Base-by-base conservation (phyloP, 768 basidiomycete species). In the Suillus lakei region DNA sequence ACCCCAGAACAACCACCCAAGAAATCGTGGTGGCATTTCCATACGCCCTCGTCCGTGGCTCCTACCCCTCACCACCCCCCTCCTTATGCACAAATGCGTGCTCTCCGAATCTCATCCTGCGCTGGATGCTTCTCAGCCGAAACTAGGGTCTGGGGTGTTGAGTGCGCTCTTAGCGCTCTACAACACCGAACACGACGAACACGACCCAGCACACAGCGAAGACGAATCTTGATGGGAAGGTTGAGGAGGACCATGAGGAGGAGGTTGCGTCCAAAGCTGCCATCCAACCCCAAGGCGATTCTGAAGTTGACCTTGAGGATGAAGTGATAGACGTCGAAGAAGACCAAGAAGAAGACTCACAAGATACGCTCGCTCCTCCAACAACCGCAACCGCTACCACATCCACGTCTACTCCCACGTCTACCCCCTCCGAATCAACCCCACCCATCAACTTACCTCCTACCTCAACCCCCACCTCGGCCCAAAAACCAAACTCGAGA, bases 151-250 rank as follows among this genome's bases (percentile, higher is more conserved):
- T 13, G 89, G 91, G 16, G 85, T 93, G 7, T 81, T 93, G 5
- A 87, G 89, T 3, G 82, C 90, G 1, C 74, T 93, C 46, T 78
- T 93, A 51, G 82, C 88, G 26, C 80, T 92, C 28, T 91, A 92
- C 71, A 85, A 70, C 9, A 56, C 70, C 26, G 76, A 70, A 1
- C 73, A 72, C 30, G 61, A 62, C 3, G 74, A 77, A 1, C 61
- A 54, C 13, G 74, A 77, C 6, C 53, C 43, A 0, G 48, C 41
- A 18, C 36, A 60, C 28, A 73, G 72, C 28, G 73, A 70, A 48
- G 46, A 64, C 28, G 68, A 68, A 5, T 65, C 16, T 44, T 5
- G 54, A 65, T 21, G 39, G 32, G 26, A 28, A 13, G 30, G 46
- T 26, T 7, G 44, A 38, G 55, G 66, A 60, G 21, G 68, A 44